Base-by-base conservation (phyloP, 768 basidiomycete genomes). In the Hemileccinum rubropunctum region DNA sequence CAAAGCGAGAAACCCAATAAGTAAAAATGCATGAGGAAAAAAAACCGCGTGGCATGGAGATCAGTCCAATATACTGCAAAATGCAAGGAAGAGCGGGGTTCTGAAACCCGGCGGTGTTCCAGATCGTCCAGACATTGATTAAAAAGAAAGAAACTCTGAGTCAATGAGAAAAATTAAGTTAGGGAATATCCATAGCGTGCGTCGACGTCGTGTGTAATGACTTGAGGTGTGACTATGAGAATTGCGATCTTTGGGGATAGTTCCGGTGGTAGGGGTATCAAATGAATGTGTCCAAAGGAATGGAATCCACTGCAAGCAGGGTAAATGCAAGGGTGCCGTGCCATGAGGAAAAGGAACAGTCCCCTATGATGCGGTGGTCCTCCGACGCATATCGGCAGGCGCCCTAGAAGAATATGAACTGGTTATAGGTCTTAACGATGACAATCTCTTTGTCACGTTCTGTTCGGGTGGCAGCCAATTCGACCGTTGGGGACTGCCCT, bases 211-310 rank as follows among this genome's bases (percentile, higher is more conserved):
- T 38, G 44, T 45, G 45, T 48, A 45, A 32, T 52, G 51, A 34
- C 33, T 48, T 53, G 48, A 50, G 30, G 53, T 50, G 54, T 58
- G 60, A 49, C 17, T 55, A 48, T 52, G 50, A 53, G n/a, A 48
- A 46, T 44, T 51, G 37, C 53, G 42, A 51, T 53, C 47, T 23
- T 49, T 53, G 57, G 15, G 30, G 18, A 45, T 52, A 35, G 23
- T 51, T 64, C 54, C 52, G 50, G 43, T 8, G 45, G 21, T 58
- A 42, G 45, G 56, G 65, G 61, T 67, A 69, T 69, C 53, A 54
- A 59, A 57, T 54, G 60, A 61, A 47, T 52, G 60, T 57, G 50
- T 54, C 48, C 42, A 8, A 56, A 51, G 42, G 65, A 62, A 43
- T 48, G 62, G 30, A 23, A 47, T 48, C 44, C 43, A 52, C 51